Percentiles rank a stretch among this genome's conserved stretches.
phyloP scores from a whole-genome alignment of 768 basidiomycete species.

The Tulasnella sp. region DNA sequence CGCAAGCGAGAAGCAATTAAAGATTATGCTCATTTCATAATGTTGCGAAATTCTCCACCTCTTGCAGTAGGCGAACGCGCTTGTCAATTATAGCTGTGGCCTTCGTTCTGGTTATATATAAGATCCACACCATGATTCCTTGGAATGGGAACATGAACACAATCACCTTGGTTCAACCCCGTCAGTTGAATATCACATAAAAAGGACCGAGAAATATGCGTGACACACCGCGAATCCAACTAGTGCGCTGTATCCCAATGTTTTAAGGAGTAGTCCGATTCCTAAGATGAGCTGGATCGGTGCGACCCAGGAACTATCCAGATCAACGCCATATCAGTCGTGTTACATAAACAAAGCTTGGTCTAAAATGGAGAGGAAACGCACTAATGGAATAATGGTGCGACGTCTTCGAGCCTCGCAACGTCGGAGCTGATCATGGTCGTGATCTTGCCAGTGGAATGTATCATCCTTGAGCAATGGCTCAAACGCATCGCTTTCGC shows the following conservation, averaged over 20 bases:
- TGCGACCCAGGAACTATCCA: conserved; percentile 16
- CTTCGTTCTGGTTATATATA: conserved; percentile 13
- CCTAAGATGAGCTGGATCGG: conserved; percentile 71
- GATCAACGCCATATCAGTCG: neutral
- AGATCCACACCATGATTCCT: conserved; percentile 18
- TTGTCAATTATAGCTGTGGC: conserved; percentile 25
- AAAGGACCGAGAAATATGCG: no score
- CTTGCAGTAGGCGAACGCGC: conserved; percentile 26
- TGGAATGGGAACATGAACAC: conserved; percentile 24
- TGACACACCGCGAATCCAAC: conserved; percentile 36
- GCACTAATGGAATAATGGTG: neutral
- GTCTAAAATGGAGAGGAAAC: neutral
- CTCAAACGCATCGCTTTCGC: conserved; percentile 29
- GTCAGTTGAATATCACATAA: no score
- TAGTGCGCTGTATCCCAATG: conserved; percentile 52
- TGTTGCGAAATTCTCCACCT: conserved; percentile 13
- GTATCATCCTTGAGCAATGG: conserved; percentile 23
- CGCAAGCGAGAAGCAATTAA: neutral
- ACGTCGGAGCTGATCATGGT: conserved; percentile 27
- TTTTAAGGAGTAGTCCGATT: conserved; percentile 57
- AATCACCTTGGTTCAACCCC: conserved; percentile 4
- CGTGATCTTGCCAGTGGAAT: conserved; percentile 26
- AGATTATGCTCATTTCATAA: no score
- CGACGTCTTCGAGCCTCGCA: conserved; percentile 22
- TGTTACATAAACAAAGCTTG: no score